Conservation (phyloP, 2,329 filamentous ascomycete species). For the Paecilomyces sp. region DNA sequence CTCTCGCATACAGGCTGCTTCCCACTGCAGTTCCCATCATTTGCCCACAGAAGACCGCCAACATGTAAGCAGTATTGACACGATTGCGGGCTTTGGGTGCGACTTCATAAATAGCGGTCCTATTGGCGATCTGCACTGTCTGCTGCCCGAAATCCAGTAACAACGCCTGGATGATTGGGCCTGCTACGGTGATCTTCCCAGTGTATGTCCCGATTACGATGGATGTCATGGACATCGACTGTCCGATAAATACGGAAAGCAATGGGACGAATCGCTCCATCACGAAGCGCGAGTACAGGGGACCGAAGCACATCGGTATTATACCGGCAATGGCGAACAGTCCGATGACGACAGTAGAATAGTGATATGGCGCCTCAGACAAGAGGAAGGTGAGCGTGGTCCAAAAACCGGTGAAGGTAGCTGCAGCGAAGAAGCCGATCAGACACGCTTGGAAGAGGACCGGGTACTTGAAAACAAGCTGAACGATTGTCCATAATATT, state of each 20-base stretch:
- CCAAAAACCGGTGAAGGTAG: constrained; percentile 62
- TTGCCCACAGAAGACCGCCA: constrained; percentile 67
- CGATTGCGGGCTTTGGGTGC: constrained; percentile 65
- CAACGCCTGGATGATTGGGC: constrained; percentile 65
- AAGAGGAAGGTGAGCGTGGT: constrained; percentile 75
- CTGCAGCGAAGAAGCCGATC: constrained; percentile 55
- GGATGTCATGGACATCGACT: constrained; percentile 53
- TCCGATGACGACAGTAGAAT: constrained; percentile 61
- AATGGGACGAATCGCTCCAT: constrained; percentile 65
- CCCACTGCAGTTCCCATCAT: constrained; percentile 60
- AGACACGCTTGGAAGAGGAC: constrained; percentile 63
- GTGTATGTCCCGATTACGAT: constrained; percentile 63
- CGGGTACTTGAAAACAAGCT: constrained; percentile 59
- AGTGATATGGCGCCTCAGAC: constrained; percentile 61
- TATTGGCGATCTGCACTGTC: constrained; percentile 66
- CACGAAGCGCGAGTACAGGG: constrained; percentile 61
- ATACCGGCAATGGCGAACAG: constrained; percentile 75
- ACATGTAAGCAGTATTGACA: constrained; percentile 78
- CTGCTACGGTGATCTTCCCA: constrained; percentile 59
- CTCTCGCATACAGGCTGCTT: constrained; percentile 48
- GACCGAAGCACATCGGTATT: constrained; percentile 58
- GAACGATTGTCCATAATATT: constrained; percentile 58
- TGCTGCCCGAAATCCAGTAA: constrained; percentile 66
- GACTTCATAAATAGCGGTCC: constrained; percentile 62
- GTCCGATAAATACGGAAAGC: constrained; percentile 58